These are phyloP conservation scores for Quercus robur DNA, from an alignment of 306 rosid species.

Conservation along the genomic window DNA sequence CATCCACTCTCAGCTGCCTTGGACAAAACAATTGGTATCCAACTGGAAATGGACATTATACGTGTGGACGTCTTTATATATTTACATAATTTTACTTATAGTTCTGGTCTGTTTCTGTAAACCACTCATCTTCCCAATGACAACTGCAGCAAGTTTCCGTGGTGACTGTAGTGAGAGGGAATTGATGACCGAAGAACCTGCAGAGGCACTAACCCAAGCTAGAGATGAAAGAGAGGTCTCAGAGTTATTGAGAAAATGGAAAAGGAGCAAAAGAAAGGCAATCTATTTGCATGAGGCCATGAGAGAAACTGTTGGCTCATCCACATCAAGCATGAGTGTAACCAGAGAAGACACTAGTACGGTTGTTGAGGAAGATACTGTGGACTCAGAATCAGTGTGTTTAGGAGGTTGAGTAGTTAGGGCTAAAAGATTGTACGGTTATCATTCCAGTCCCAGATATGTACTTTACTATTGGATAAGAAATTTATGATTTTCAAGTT, in stretches of 20 bases:
- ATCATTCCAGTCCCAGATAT: not conserved
- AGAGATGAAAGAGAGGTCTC: slow-evolving; percentile 43
- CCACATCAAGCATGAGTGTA: slow-evolving; percentile 45
- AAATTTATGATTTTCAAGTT: not conserved
- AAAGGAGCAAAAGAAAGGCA: slow-evolving; percentile 54
- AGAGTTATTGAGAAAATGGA: slow-evolving; percentile 64
- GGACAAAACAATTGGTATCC: slow-evolving; percentile 51
- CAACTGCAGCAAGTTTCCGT: not conserved
- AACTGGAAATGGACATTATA: slow-evolving; percentile 84
- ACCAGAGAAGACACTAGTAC: slow-evolving; percentile 45
- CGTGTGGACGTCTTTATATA: slow-evolving; percentile 62
- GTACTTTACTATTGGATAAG: not conserved
- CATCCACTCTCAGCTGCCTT: slow-evolving; percentile 57
- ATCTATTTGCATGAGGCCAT: slow-evolving; percentile 12
- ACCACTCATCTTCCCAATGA: slow-evolving; percentile 29
- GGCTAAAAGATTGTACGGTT: not conserved
- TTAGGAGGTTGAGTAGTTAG: slow-evolving; percentile 3
- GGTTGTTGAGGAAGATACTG: slow-evolving; percentile 47
- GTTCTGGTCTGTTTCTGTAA: slow-evolving; percentile 39
- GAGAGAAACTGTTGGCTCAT: slow-evolving; percentile 47
- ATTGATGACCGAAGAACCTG: slow-evolving; percentile 7
- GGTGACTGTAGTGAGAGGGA: slow-evolving; percentile 8
- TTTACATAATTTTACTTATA: slow-evolving; percentile 43
- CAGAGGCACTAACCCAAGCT: slow-evolving; percentile 17
- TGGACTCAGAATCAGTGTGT: slow-evolving; percentile 72